A percentile compares a stretch with the other conserved stretches of the same genome.
These are phyloP conservation scores for Colletotrichum eremochloae DNA, from an alignment of 2,329 filamentous ascomycete species.

Conservation along the genomic window DNA sequence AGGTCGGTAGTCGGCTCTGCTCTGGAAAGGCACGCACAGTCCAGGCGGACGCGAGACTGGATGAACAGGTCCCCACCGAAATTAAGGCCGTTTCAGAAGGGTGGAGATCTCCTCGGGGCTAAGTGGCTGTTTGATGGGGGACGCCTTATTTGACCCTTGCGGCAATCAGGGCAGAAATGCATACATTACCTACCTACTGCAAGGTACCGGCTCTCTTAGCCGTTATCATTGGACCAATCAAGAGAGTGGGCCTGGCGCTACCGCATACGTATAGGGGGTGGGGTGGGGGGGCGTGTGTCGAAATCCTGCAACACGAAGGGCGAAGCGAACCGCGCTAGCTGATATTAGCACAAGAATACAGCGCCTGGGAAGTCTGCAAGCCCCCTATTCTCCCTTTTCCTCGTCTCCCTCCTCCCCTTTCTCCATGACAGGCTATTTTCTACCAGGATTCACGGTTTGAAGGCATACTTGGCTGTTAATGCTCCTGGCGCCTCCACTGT, in stretches of 20 bases:
- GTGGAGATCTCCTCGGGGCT: slow-evolving; percentile 32
- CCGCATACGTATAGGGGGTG: slow-evolving; percentile 6
- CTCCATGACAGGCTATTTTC: background rate
- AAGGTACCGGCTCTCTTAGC: slow-evolving; percentile 42
- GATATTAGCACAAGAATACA: background rate
- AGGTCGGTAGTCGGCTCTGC: too few species aligned
- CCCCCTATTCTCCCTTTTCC: slow-evolving; percentile 14
- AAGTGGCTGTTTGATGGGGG: slow-evolving; percentile 39
- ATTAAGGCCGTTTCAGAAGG: slow-evolving; percentile 43
- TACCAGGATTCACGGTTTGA: background rate
- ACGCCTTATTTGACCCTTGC: slow-evolving; percentile 36
- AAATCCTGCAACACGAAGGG: slow-evolving; percentile 8
- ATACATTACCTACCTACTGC: slow-evolving; percentile 33
- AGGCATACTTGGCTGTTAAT: slow-evolving; percentile 20
- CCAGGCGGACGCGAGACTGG: slow-evolving; percentile 40
- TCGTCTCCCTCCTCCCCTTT: background rate
- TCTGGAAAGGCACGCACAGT: slow-evolving; percentile 23
- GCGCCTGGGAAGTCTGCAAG: slow-evolving; percentile 18
- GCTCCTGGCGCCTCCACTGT: background rate
- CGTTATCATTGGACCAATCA: slow-evolving; percentile 4
- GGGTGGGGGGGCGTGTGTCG: slow-evolving; percentile 20
- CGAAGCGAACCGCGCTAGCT: background rate
- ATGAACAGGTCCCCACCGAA: slow-evolving; percentile 43
- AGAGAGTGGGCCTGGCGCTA: background rate
- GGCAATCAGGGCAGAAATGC: slow-evolving; percentile 40